Percentiles rank a stretch among this genome's conserved stretches.
Conservation (phyloP, 2,329 filamentous ascomycete genomes). For the Venturia pyrina region DNA sequence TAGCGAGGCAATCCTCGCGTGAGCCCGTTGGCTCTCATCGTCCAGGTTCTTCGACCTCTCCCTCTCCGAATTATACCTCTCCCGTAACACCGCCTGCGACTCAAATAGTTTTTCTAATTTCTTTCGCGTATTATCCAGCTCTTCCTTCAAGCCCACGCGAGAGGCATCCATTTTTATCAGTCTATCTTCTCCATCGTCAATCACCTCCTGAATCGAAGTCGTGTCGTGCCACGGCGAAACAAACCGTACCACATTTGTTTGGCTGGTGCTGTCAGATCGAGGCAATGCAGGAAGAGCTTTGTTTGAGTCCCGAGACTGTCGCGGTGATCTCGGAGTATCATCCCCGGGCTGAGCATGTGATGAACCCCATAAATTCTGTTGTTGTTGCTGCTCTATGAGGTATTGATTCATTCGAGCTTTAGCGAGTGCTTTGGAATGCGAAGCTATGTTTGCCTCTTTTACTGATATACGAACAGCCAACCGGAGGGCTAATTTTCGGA, state of each 20-base stretch:
- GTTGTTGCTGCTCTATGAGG: neutral
- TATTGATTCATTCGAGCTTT: constrained; percentile 2
- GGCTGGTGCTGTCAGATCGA: neutral
- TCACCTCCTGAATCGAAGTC: neutral
- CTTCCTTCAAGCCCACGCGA: neutral
- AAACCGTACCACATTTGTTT: neutral
- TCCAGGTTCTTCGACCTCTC: constrained; percentile 7
- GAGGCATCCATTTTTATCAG: constrained; percentile 5
- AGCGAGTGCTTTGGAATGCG: constrained; percentile 1
- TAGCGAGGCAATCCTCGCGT: neutral
- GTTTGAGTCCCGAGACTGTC: neutral
- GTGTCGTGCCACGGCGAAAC: neutral
- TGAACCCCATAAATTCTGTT: neutral
- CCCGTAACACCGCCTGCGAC: constrained; percentile 7
- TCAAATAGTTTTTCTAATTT: constrained; percentile 9
- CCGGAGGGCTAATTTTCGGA: constrained; percentile 10
- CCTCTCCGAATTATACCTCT: constrained; percentile 7
- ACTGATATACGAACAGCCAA: constrained; percentile 6
- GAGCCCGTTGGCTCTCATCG: neutral
- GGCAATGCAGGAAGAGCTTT: neutral
- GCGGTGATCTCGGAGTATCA: neutral
- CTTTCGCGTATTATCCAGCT: constrained; percentile 4
- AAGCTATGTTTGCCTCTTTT: constrained; percentile 7
- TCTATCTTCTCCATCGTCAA: neutral
- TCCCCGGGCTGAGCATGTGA: neutral